These are phyloP conservation scores for Pseudopyricularia javanii DNA, from an alignment of 2,329 filamentous ascomycete species.

Conservation along the genomic window DNA sequence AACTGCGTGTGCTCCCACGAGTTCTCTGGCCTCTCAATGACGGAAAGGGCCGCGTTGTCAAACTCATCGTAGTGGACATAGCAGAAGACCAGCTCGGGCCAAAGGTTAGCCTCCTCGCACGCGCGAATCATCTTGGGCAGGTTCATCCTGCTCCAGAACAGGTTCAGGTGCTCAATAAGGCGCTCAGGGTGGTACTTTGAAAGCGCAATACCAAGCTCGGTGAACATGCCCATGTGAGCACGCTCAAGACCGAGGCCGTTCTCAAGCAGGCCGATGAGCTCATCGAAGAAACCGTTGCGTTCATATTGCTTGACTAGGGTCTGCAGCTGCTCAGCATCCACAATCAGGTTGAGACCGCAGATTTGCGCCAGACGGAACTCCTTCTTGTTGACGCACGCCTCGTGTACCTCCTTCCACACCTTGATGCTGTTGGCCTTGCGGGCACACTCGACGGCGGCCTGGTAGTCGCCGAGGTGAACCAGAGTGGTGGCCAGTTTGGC, in stretches of 20 bases:
- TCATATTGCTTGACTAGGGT: constrained; percentile 95
- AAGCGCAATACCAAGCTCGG: constrained; percentile 78
- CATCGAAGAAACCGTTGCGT: constrained; percentile 93
- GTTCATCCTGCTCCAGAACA: constrained; percentile 98
- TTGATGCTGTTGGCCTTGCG: constrained; percentile 98
- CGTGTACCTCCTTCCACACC: constrained; percentile 98
- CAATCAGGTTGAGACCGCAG: constrained; percentile 93
- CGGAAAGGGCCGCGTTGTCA: constrained; percentile 91
- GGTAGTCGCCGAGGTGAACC: constrained; percentile 94
- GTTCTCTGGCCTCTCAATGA: constrained; percentile 95
- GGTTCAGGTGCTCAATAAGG: constrained; percentile 95
- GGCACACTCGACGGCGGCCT: constrained; percentile 92
- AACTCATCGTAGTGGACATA: constrained; percentile 98
- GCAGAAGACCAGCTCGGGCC: constrained; percentile 95
- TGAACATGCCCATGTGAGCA: constrained; percentile 96
- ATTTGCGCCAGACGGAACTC: constrained; percentile 98
- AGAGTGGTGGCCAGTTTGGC: constrained; percentile 95
- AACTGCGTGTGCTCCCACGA: constrained; percentile 99
- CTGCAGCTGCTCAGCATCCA: constrained; percentile 90
- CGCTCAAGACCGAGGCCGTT: constrained; percentile 87
- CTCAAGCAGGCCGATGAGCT: constrained; percentile 88
- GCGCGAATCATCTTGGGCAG: constrained; percentile 93
- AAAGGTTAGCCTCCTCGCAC: constrained; percentile 87
- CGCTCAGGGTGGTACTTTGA: constrained; percentile 92
- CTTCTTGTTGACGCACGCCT: constrained; percentile 92